phyloP scores from a whole-genome alignment of 106 monocot species.

The Apostasia ramifera region DNA sequence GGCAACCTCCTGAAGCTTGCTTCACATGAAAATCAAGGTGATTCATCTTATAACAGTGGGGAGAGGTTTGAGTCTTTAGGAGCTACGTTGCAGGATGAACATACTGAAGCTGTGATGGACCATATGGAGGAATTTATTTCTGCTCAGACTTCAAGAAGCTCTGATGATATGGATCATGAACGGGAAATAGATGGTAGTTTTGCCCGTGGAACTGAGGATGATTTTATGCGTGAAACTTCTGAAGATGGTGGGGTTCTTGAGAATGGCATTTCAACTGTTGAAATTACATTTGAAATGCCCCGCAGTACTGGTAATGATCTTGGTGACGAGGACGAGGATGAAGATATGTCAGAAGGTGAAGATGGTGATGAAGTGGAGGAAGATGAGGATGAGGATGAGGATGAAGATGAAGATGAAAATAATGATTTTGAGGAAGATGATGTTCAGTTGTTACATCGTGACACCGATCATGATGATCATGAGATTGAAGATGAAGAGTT shows the following conservation, averaged over 20 bases:
- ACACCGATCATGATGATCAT: constrained; percentile 96
- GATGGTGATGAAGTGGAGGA: constrained; percentile 65
- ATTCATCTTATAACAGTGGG: constrained; percentile 24
- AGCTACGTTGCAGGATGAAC: constrained; percentile 64
- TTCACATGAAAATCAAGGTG: constrained; percentile 49
- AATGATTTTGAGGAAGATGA: constrained; percentile 94
- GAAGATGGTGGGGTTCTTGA: constrained; percentile 62
- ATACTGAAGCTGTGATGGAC: constrained; percentile 32
- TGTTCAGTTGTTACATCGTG: constrained; percentile 83
- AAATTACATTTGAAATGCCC: constrained; percentile 86
- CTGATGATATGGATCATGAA: constrained; percentile 93
- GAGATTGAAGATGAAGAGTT: constrained; percentile 96
- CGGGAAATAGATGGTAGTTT: constrained; percentile 57
- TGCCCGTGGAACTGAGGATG: constrained; percentile 67
- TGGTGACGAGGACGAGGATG: constrained; percentile 78
- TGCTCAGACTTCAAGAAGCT: constrained; percentile 43
- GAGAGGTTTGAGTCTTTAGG: constrained; percentile 59
- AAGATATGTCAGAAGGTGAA: constrained; percentile 68
- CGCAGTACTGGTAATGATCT: constrained; percentile 51
- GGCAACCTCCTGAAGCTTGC: constrained; percentile 36
- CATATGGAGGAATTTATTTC: constrained; percentile 61
- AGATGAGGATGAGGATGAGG: constrained; percentile 83
- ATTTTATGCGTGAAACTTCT: constrained; percentile 92
- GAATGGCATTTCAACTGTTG: constrained; percentile 73
- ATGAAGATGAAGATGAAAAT: constrained; percentile 81